These are phyloP conservation scores for Caryopteris hybrid DNA, from an alignment of 305 asterid genomes.

Conservation along the genomic window DNA sequence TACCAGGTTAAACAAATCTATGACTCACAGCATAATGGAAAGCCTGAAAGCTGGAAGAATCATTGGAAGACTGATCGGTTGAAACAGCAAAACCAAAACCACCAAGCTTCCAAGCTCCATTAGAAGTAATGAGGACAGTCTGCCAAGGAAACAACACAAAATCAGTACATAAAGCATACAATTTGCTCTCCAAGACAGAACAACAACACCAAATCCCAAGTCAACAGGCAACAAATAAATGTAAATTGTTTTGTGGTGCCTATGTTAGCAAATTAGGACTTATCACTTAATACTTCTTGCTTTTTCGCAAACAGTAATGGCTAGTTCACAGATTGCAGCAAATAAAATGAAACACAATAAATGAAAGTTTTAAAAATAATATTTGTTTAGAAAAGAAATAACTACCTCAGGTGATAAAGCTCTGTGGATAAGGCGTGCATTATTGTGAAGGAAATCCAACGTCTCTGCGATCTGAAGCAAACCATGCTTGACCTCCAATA, in stretches of 20 bases:
- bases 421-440: slow-evolving; percentile 88
- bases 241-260: slow-evolving; percentile 9
- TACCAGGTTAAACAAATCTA: slow-evolving; percentile 14
- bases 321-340: neutral
- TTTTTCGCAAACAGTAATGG: neutral
- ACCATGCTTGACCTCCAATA: slow-evolving; percentile 97
- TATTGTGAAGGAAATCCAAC: slow-evolving; percentile 91
- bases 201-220: neutral
- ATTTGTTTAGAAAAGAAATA: slow-evolving; percentile 1
- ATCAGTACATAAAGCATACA: slow-evolving; percentile 11
- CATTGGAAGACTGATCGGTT: slow-evolving; percentile 60
- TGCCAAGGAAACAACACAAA: slow-evolving; percentile 32
- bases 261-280: neutral
- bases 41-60: slow-evolving; percentile 56
- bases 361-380: neutral
- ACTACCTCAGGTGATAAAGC: slow-evolving; percentile 91
- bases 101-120: slow-evolving; percentile 99
- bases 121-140: slow-evolving; percentile 85
- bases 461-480: slow-evolving; percentile 95
- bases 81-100: slow-evolving; percentile 92
- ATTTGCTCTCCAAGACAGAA: slow-evolving; percentile 4
- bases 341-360: neutral
- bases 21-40: slow-evolving; percentile 97
- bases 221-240: neutral
- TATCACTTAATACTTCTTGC: neutral